Base-by-base conservation (phyloP, 192 early-diverging fungal species). In the Backusella psychrophila region DNA sequence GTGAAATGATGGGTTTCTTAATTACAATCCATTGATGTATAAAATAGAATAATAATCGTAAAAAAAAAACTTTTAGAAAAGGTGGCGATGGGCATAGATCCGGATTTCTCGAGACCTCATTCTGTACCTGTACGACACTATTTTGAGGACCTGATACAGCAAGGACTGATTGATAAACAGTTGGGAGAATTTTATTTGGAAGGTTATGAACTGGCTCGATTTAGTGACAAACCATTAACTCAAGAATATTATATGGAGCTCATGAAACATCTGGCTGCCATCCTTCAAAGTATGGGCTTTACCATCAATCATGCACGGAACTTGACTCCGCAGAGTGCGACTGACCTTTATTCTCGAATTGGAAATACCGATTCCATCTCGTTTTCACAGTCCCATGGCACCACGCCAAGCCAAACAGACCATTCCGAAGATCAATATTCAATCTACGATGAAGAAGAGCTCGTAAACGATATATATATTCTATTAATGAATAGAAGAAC, bases 191-290 rank as follows among this genome's bases (percentile, higher is more conserved):
- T 84, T 6, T 89, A 89, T 66, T 73, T 89, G 29, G 80, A 87
- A 69, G 85, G 85, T 6, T 89, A 89, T 75, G 88, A 89, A 75
- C 77, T 75, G 21, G 85, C 85, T 14, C 79, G 88, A 21, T 89
- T 89, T 71, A 83, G 86, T 26, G 71, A 74, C 0, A 34, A 76
- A 12, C 74, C 56, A 39, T 56, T 79, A 6, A 80, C 74, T 14
- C 80, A 87, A 75, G 80, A 79, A n/a, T 83, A 87, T 26, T 87
- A 87, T 52, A 77, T 85, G 38, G 84, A 78, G n/a, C 81, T 87
- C 69, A 85, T 87, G 84, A 85, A 85, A 36, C 77, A 80, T 4
- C 38, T 87, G 17, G 83, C 79, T 15, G 78, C 72, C 52, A 84
- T 87, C 9, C 77, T 87, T 4, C 82, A 84, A 12, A 75, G 79